Conservation (phyloP, 371 early-diverging fungal species). For the Rozella allomycis region DNA sequence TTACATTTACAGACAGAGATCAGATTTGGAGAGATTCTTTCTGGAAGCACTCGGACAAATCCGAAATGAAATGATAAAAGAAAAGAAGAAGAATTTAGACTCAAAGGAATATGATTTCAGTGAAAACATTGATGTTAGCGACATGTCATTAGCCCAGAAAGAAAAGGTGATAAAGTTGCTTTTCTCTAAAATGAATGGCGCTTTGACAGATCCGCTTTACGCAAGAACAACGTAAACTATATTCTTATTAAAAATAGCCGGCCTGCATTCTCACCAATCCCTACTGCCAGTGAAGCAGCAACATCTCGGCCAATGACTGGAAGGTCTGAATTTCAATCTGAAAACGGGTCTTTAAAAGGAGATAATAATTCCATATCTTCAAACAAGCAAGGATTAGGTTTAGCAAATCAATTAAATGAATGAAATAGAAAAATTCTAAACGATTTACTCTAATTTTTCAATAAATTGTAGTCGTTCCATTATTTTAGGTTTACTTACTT, state of each 20-base stretch:
- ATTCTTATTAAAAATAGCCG: too few relatives aligned
- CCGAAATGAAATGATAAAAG: conserved; percentile 8
- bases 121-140: conserved; percentile 13
- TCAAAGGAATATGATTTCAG: conserved; percentile 1
- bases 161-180: conserved; percentile 22
- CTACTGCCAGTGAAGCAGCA: too few relatives aligned
- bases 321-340: too few relatives aligned
- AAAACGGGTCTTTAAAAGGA: too few relatives aligned
- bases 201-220: too few relatives aligned
- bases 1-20: conserved; percentile 24
- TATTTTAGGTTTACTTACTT: conserved; percentile 61
- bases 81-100: conserved; percentile 7
- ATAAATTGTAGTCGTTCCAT: conserved; percentile 47
- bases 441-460: conserved; percentile 43
- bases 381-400: too few relatives aligned
- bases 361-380: too few relatives aligned
- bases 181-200: conserved; percentile 30
- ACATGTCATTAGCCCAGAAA: conserved; percentile 20
- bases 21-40: conserved; percentile 26
- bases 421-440: background rate
- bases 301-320: too few relatives aligned
- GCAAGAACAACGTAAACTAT: too few relatives aligned
- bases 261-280: too few relatives aligned
- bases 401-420: too few relatives aligned
- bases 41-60: conserved; percentile 27